A percentile compares a stretch with the other conserved stretches of the same genome.
phyloP scores from a whole-genome alignment of 768 basidiomycete species.

The Hygrophorus russula region DNA sequence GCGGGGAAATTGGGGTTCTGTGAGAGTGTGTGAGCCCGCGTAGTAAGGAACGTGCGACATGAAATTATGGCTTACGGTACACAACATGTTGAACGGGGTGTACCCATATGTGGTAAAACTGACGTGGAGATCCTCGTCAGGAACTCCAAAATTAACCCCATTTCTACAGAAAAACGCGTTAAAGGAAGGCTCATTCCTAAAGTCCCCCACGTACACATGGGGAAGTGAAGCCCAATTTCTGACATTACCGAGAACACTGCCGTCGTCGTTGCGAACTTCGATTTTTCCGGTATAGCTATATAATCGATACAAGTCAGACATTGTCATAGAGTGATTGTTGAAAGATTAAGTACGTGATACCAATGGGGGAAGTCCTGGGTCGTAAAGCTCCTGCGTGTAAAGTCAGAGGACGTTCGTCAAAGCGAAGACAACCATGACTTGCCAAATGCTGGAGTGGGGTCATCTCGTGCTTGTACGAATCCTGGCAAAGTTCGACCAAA shows the following conservation, averaged over 20 bases:
- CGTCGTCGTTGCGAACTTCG: slow-evolving; percentile 21
- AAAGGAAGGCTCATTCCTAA: not conserved
- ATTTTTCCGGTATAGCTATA: slow-evolving; percentile 25
- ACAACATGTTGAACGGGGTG: slow-evolving; percentile 22
- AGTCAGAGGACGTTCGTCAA: not conserved
- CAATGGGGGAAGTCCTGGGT: not conserved
- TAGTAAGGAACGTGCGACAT: not conserved
- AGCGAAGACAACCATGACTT: slow-evolving; percentile 2
- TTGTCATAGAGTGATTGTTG: slow-evolving; percentile 3
- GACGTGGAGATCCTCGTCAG: slow-evolving; percentile 21
- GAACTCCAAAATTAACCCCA: slow-evolving; percentile 20
- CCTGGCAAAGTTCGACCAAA: slow-evolving; percentile 22
- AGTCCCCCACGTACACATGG: slow-evolving; percentile 13
- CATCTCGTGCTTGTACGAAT: slow-evolving; percentile 7
- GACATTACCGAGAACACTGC: slow-evolving; percentile 21
- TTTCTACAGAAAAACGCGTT: slow-evolving; percentile 13
- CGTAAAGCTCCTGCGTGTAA: not conserved
- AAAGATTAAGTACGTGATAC: not conserved
- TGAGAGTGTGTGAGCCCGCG: not conserved
- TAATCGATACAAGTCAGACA: slow-evolving; percentile 2
- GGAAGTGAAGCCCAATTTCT: slow-evolving; percentile 18
- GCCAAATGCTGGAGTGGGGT: slow-evolving; percentile 19
- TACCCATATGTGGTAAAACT: slow-evolving; percentile 17
- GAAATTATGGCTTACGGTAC: slow-evolving; percentile 20
- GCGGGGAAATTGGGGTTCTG: slow-evolving; percentile 29